Evolutionary conservation across 1,284 basidiomycete species (phyloP).

Genomic region (Ganoderma multipileum): DNA sequence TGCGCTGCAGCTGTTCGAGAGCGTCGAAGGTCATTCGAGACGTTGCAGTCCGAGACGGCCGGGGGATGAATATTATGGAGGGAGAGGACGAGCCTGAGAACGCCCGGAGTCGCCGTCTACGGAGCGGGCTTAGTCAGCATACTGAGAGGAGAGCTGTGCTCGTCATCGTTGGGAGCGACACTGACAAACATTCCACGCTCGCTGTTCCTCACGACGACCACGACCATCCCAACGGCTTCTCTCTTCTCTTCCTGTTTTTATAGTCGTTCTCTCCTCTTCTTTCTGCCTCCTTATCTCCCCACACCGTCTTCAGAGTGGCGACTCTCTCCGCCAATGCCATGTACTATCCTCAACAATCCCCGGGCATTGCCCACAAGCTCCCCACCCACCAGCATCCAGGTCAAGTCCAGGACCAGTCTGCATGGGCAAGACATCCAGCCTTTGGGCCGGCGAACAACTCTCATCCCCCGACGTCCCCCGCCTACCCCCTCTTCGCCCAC

Average conservation of each 20-base stretch:
- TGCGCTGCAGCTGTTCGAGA: not conserved
- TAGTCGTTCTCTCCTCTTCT: constrained; percentile 28
- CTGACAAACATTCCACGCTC: constrained; percentile 37
- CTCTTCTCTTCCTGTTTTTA: constrained; percentile 27
- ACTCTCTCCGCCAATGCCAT: constrained; percentile 56
- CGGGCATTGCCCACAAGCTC: constrained; percentile 77
- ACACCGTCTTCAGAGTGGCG: constrained; percentile 30
- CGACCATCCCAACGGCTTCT: constrained; percentile 33
- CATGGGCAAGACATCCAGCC: constrained; percentile 69
- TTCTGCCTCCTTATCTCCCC: constrained; percentile 7
- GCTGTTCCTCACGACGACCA: constrained; percentile 40
- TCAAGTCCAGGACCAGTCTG: constrained; percentile 64
- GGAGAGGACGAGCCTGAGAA: constrained; percentile 1
- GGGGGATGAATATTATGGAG: constrained; percentile 3
- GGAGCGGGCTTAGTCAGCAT: constrained; percentile 33
- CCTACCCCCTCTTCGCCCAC: constrained; percentile 75
- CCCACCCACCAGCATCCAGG: constrained; percentile 54
- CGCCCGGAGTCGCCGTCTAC: constrained; percentile 6
- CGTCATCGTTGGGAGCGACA: constrained; percentile 38
- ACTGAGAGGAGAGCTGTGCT: constrained; percentile 30
- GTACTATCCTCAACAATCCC: constrained; percentile 84
- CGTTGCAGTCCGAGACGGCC: not conserved
- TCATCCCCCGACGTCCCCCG: constrained; percentile 71
- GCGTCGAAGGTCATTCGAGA: not conserved
- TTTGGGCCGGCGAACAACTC: constrained; percentile 64